Conservation (phyloP, 371 early-diverging fungal genomes). For the Mortierella sp. region DNA sequence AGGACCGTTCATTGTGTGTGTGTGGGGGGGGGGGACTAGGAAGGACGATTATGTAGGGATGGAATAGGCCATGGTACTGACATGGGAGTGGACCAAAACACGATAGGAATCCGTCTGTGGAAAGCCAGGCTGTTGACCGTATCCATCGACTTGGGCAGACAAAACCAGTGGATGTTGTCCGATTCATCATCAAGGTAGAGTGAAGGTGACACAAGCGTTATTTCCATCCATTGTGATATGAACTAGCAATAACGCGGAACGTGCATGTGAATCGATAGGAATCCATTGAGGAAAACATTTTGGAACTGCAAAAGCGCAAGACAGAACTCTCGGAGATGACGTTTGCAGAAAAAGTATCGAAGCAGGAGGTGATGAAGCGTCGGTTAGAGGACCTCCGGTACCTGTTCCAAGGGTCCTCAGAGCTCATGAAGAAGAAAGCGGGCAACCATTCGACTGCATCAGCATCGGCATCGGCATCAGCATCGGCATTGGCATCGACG, state of each 20-base stretch:
- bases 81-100: constrained; percentile 47
- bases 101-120: constrained; percentile 77
- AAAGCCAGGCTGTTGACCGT: constrained; percentile 90
- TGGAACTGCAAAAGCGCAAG: constrained; percentile 53
- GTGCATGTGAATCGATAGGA: too few species aligned
- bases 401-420: constrained; percentile 46
- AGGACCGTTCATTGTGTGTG: too few species aligned
- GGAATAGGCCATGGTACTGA: neutral
- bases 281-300: constrained; percentile 59
- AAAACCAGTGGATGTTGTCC: constrained; percentile 61
- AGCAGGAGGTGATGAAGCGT: constrained; percentile 51
- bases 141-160: constrained; percentile 72
- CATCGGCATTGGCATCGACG: too few species aligned
- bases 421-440: constrained; percentile 42
- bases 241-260: too few species aligned
- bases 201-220: too few species aligned
- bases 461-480: too few species aligned
- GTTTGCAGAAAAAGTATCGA: constrained; percentile 49
- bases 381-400: constrained; percentile 48
- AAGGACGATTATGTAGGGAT: too few species aligned
- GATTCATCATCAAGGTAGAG: constrained; percentile 58
- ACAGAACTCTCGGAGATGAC: constrained; percentile 51
- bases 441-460: too few species aligned
- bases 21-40: too few species aligned
- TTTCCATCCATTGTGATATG: constrained; percentile 47